Percentiles rank a stretch among this genome's conserved stretches.
Conservation (phyloP, 176 grass and related monocot species). For the Zea luxurians region DNA sequence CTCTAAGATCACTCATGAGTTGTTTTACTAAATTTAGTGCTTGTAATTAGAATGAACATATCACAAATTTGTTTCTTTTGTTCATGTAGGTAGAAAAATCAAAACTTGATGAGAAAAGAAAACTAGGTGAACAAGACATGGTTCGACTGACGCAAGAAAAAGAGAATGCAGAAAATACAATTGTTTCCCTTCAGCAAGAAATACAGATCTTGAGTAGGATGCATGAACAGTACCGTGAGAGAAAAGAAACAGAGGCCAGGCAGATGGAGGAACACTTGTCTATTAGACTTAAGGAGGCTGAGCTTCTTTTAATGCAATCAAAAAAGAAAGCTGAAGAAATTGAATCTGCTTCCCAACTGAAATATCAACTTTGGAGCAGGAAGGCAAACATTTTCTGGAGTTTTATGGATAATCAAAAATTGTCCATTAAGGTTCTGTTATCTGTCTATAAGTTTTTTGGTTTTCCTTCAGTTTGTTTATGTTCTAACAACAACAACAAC, state of each 20-base stretch:
- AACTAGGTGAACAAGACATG: conserved; percentile 59
- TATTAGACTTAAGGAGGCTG: conserved; percentile 64
- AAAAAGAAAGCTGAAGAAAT: conserved; percentile 72
- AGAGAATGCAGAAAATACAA: conserved; percentile 63
- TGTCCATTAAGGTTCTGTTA: conserved; percentile 56
- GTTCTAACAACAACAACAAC: neutral
- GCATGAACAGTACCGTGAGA: conserved; percentile 51
- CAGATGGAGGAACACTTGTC: conserved; percentile 66
- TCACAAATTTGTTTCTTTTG: neutral
- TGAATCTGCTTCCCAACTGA: conserved; percentile 62
- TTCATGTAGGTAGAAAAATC: conserved; percentile 72
- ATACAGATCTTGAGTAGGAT: conserved; percentile 70
- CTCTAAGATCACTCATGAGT: too few relatives aligned
- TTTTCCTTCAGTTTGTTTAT: conserved; percentile 27
- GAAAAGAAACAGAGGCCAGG: conserved; percentile 60
- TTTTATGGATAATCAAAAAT: conserved; percentile 60
- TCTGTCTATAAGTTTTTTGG: conserved; percentile 21
- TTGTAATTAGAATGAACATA: neutral
- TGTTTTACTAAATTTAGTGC: too few relatives aligned
- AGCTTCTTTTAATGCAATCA: conserved; percentile 68
- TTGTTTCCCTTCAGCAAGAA: conserved; percentile 66
- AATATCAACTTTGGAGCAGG: conserved; percentile 74
- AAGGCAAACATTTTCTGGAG: conserved; percentile 72
- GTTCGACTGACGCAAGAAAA: conserved; percentile 60
- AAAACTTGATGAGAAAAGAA: conserved; percentile 81